Conservation (phyloP, 495 filamentous ascomycete species). For the Podospora pseudopauciseta region DNA sequence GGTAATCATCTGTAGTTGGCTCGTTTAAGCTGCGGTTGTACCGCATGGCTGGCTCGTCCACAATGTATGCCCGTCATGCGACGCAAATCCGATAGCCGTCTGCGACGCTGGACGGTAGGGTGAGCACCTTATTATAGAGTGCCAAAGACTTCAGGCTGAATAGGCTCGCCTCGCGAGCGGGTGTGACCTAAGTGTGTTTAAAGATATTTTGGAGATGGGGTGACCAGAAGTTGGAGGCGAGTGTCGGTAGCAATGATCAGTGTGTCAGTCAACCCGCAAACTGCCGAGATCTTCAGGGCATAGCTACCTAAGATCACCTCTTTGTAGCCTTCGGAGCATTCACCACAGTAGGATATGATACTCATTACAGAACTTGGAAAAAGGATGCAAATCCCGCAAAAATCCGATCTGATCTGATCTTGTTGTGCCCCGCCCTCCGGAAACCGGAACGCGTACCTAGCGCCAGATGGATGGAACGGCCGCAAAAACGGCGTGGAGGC, state of each 20-base stretch:
- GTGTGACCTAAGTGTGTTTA: neutral
- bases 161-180: neutral
- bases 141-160: constrained; percentile 9
- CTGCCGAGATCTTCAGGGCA: neutral
- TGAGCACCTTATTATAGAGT: neutral
- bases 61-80: neutral
- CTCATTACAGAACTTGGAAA: neutral
- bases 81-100: constrained; percentile 4
- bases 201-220: neutral
- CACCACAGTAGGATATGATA: neutral
- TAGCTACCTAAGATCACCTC: neutral
- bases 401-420: neutral
- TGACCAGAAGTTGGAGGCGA: neutral
- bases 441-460: neutral
- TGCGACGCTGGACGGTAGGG: constrained; percentile 9
- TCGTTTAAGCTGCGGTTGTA: neutral
- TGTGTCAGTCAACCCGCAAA: too few species aligned
- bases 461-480: neutral
- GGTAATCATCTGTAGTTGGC: neutral
- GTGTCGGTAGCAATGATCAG: too few species aligned
- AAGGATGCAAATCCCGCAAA: neutral
- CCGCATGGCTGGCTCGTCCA: neutral
- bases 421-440: neutral
- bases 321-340: neutral
- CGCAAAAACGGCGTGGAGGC: neutral